Base-by-base conservation (phyloP, 2,329 filamentous ascomycete species). In the Leptographium wingfieldii region DNA sequence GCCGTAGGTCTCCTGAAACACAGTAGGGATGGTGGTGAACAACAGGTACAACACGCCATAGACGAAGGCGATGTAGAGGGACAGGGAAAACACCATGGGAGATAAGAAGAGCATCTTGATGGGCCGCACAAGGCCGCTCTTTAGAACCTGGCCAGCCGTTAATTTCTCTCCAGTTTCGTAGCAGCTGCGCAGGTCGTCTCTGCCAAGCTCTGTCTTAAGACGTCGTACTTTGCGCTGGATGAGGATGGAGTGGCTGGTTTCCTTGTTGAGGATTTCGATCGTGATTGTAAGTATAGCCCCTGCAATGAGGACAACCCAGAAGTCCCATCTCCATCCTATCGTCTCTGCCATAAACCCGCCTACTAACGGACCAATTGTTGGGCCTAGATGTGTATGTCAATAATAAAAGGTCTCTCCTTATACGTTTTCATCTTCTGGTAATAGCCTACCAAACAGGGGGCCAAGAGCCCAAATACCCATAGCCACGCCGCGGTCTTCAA, bases 401-500 rank as follows among this genome's bases (percentile, higher is more conserved):
- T 16, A 43, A 16, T 4, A 19, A n/a, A 14, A n/a, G 40, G 12
- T 31, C 31, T 2, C 31, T 22, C 31, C 31, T 31, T 31, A 31
- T 31, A 5, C 31, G 31, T 31, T 31, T 31, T 31, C 7, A 5
- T 31, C 31, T 31, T 31, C 31, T 31, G 31, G 31, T 7, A 31
- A 31, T 31, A 31, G 5, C 55, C n/a, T n/a, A 57, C 40, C 57
- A 11, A 58, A 3, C 22, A 53, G 7, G 3, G 52, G 38, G 3
- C 51, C 51, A 5, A 59, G 9, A 10, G 22, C 33, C 51, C 40
- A 60, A 38, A 35, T 40, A 33, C 57, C 49, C 33, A 86, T 83
- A 49, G 81, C 80, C 2, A 74, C 70, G 10, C 80, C 83, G 38
- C 84, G 75, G 64, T 81, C 75, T 65, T 84, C 79, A 46, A 77